Percentiles rank a stretch among this genome's conserved stretches.
Conservation (phyloP, 805 yeast genomes). For the Cyberlindnera xishuangbannaensis region DNA sequence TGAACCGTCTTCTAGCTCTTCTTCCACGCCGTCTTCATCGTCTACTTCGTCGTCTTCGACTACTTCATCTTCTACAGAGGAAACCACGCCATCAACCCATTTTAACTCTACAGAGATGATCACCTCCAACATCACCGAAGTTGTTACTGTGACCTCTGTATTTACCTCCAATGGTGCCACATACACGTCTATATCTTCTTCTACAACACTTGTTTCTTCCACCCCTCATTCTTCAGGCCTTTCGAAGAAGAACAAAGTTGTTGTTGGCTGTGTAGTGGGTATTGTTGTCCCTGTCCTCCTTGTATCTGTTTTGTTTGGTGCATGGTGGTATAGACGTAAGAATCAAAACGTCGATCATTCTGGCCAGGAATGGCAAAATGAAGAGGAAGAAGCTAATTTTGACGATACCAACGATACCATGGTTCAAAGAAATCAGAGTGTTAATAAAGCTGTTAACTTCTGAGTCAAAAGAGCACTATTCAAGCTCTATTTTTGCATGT, state of each 20-base stretch:
- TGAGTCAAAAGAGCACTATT: no score
- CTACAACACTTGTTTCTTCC: conserved; percentile 14
- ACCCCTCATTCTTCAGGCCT: conserved; percentile 33
- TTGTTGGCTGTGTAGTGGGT: conserved; percentile 68
- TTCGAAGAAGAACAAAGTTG: conserved; percentile 44
- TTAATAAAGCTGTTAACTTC: conserved; percentile 23
- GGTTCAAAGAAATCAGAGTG: conserved; percentile 11
- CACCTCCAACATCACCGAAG: conserved; percentile 10
- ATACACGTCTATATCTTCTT: conserved; percentile 9
- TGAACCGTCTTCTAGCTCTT: conserved; percentile 9
- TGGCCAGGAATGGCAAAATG: conserved; percentile 25
- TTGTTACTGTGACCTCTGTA: conserved; percentile 15
- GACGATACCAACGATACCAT: conserved; percentile 10
- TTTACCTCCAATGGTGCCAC: conserved; percentile 15
- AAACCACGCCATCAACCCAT: conserved; percentile 10
- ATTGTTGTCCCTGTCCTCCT: conserved; percentile 56
- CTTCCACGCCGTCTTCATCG: conserved; percentile 8
- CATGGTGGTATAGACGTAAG: conserved; percentile 17
- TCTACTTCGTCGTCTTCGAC: conserved; percentile 6
- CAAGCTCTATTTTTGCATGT: no score
- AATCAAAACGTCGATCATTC: conserved; percentile 18
- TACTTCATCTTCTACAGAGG: conserved; percentile 6
- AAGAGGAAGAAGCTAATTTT: conserved; percentile 9
- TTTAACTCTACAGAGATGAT: conserved; percentile 1
- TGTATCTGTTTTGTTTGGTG: conserved; percentile 8